Conservation (phyloP, 169 alveolate genomes). For the Babesia divergens region DNA sequence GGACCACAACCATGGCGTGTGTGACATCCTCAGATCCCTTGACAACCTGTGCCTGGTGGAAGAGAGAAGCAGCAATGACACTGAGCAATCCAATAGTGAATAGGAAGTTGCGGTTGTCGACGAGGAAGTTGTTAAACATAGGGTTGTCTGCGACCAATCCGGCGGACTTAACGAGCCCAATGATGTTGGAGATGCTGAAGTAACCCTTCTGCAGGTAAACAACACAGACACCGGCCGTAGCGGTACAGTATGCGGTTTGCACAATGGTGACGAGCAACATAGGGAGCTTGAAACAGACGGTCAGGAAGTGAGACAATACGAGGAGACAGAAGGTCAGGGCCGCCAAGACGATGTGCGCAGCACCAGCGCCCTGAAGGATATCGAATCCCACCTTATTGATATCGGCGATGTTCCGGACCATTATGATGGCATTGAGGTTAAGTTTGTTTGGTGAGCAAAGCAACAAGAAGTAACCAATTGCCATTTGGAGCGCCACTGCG, state of each 20-base stretch:
- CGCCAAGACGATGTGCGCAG: constrained; percentile 39
- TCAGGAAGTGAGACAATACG: constrained; percentile 35
- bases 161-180: constrained; percentile 16
- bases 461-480: constrained; percentile 44
- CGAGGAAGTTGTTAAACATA: constrained; percentile 6
- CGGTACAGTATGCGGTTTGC: constrained; percentile 54
- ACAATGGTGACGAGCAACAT: constrained; percentile 42
- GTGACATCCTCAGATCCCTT: constrained; percentile 46
- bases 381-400: constrained; percentile 42
- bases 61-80: constrained; percentile 55
- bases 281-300: constrained; percentile 44
- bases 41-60: constrained; percentile 45
- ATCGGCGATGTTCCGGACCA: constrained; percentile 25
- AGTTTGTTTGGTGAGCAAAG: constrained; percentile 52
- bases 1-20: constrained; percentile 52
- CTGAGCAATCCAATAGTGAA: constrained; percentile 42
- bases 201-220: constrained; percentile 48
- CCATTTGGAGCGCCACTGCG: constrained; percentile 44
- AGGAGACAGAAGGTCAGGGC: constrained; percentile 34
- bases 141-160: constrained; percentile 1
- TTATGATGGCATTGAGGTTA: constrained; percentile 14
- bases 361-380: constrained; percentile 53
- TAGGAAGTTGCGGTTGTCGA: constrained; percentile 42
- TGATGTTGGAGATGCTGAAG: constrained; percentile 6
- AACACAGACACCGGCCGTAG: constrained; percentile 48